Base-by-base conservation (phyloP, 805 yeast species). In the Saccharomycopsis amapae region DNA sequence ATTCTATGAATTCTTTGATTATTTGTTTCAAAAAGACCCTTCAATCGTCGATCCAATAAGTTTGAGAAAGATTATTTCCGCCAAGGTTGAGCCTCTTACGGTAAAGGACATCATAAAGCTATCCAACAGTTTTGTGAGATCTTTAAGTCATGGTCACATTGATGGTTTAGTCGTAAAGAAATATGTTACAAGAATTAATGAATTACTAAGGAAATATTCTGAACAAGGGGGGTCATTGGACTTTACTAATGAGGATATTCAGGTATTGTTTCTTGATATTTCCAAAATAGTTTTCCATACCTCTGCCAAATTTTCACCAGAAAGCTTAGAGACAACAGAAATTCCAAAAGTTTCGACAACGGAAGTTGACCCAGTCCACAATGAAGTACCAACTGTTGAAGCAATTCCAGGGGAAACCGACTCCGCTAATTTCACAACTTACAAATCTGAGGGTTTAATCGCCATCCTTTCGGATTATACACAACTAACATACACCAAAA, bases 161-260 rank as follows among this genome's bases (percentile, higher is more conserved):
- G 6, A 15, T n/a, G 40, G n/a, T 9, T 2, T 12, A 7, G 24
- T 33, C n/a, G 23, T 34, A 6, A 40, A 35, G 9, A 32, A 38
- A 20, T 47, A 43, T 17, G 17, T 47, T 15, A 32, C 26, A 25
- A 31, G 18, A 5, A 18, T 42, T 9, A 17, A 25, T 15, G 37
- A 36, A 18, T 35, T 47, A n/a, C 40, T 47, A 15, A 35, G 39
- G 17, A 22, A 32, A n/a, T 38, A 24, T 24, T 33, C 47, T 17
- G 13, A 33, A 3, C 47, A 43, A 31, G 50, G 50, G 12, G 25
- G 26, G 25, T 22, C 22, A 7, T 23, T 47, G 9, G 46, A 46
- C 28, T 36, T 46, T 10, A 30, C 43, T 12, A 34, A 46, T 20
- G 30, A 26, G 13, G 32, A 22, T 5, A 17, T 20, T 6, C 44